Conservation (phyloP, 177 flowering plant genomes). For the Telopea speciosissima region DNA sequence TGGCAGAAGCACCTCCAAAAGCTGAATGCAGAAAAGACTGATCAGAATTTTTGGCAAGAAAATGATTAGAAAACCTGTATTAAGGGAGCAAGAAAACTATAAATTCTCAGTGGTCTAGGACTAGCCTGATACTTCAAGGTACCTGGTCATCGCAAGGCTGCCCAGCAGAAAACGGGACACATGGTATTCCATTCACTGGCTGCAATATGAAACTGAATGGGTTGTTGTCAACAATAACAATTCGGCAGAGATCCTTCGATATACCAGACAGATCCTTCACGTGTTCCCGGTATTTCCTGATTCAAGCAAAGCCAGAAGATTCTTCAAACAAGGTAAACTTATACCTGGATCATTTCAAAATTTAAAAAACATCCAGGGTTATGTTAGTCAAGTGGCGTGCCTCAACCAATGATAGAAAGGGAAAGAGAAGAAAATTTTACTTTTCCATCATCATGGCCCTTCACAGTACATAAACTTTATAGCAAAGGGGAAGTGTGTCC, state of each 20-base stretch:
- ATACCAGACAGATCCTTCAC: constrained; percentile 90
- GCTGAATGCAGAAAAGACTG: constrained; percentile 35
- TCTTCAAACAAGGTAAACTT: constrained; percentile 4
- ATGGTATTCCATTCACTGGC: constrained; percentile 93
- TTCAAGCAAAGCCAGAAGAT: constrained; percentile 6
- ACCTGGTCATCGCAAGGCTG: constrained; percentile 90
- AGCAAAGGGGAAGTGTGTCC: no score
- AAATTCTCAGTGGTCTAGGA: neutral
- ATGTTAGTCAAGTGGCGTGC: no score
- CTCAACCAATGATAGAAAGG: no score
- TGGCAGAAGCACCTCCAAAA: constrained; percentile 80
- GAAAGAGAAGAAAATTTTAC: no score
- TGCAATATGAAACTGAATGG: constrained; percentile 96
- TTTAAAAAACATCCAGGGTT: neutral
- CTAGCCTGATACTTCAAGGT: neutral
- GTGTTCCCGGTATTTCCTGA: constrained; percentile 81
- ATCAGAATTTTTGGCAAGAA: neutral
- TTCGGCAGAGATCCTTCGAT: constrained; percentile 64
- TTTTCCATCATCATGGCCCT: no score
- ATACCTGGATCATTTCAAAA: neutral
- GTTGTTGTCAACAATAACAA: constrained; percentile 88
- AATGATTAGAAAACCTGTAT: neutral
- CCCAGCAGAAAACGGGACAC: constrained; percentile 83
- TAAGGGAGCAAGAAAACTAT: neutral
- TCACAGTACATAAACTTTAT: no score